A percentile compares a stretch with the other conserved stretches of the same genome.
phyloP scores from a whole-genome alignment of 2,329 filamentous ascomycete genomes.

The Sphaerulina musiva region DNA sequence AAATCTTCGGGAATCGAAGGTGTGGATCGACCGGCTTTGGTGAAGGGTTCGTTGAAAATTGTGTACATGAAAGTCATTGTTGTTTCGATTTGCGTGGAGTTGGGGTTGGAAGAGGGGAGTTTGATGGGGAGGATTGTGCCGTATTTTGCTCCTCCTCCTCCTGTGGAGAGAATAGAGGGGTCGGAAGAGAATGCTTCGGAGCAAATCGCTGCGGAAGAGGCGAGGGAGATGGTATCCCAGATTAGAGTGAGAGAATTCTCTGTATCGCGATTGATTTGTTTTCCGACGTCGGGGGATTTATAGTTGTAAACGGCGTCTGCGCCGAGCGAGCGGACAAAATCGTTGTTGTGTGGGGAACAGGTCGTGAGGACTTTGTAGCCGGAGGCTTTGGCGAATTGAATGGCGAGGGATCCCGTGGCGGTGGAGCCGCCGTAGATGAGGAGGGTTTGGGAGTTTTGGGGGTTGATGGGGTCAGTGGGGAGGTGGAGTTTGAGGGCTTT shows the following conservation, averaged over 20 bases:
- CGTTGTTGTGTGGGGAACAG: conserved; percentile 44
- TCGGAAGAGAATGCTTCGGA: conserved; percentile 23
- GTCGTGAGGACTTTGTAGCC: conserved; percentile 40
- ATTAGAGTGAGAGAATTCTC: conserved; percentile 22
- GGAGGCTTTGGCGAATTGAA: conserved; percentile 45
- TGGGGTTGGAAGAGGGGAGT: conserved; percentile 7
- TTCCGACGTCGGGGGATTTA: conserved; percentile 37
- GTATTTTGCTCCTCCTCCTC: conserved; percentile 20
- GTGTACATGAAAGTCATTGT: conserved; percentile 27
- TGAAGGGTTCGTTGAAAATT: conserved; percentile 25
- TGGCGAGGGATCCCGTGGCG: conserved; percentile 45
- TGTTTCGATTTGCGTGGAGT: conserved; percentile 12
- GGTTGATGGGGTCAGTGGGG: conserved; percentile 36
- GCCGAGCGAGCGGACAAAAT: conserved; percentile 42
- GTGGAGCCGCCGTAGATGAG: conserved; percentile 47
- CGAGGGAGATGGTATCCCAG: conserved; percentile 25
- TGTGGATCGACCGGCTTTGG: conserved; percentile 18
- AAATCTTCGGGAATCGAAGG: conserved; percentile 33
- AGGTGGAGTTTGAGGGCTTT: conserved; percentile 39
- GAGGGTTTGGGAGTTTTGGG: conserved; percentile 31
- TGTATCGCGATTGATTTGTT: conserved; percentile 37
- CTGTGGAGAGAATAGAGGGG: background rate
- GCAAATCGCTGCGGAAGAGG: conserved; percentile 22
- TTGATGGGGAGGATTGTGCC: conserved; percentile 23
- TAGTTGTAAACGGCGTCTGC: conserved; percentile 48